Evolutionary conservation across 768 basidiomycete genomes (phyloP).

Genomic region (Coprinopsis cinerea): DNA sequence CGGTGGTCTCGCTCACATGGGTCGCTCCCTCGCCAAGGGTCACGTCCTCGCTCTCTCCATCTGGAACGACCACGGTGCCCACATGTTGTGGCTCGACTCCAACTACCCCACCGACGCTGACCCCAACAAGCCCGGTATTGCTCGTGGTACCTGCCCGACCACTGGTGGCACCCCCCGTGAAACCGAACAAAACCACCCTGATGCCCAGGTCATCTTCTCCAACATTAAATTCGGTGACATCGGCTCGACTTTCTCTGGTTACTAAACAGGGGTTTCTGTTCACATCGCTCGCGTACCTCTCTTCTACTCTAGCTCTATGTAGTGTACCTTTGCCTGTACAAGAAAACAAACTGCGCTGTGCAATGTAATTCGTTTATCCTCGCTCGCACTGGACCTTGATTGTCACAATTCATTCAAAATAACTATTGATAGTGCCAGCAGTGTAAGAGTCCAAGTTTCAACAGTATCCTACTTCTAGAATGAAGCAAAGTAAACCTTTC

Average conservation of each 20-base stretch:
- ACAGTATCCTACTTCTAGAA: too few relatives aligned
- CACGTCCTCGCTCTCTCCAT: slow-evolving; percentile 45
- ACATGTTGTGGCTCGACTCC: slow-evolving; percentile 56
- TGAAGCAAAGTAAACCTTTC: too few relatives aligned
- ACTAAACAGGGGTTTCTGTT: background rate
- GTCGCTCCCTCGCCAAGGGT: slow-evolving; percentile 29
- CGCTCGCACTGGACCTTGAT: too few relatives aligned
- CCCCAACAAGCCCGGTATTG: slow-evolving; percentile 31
- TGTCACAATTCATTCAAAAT: too few relatives aligned
- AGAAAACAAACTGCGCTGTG: too few relatives aligned
- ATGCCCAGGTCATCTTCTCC: slow-evolving; percentile 43
- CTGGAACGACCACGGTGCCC: slow-evolving; percentile 50
- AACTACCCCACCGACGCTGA: slow-evolving; percentile 34
- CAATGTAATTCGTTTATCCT: too few relatives aligned
- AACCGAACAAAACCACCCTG: slow-evolving; percentile 33
- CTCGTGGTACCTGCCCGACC: slow-evolving; percentile 46
- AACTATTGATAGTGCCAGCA: too few relatives aligned
- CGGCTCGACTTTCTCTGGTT: slow-evolving; percentile 34
- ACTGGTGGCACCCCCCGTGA: slow-evolving; percentile 39
- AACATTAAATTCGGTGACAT: slow-evolving; percentile 51
- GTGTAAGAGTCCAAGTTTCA: too few relatives aligned
- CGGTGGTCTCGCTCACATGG: slow-evolving; percentile 17
- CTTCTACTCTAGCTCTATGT: too few relatives aligned
- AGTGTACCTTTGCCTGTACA: too few relatives aligned
- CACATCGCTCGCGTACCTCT: too few relatives aligned